Evolutionary conservation across 805 yeast species (phyloP).

Genomic region (Lipomyces sp.): DNA sequence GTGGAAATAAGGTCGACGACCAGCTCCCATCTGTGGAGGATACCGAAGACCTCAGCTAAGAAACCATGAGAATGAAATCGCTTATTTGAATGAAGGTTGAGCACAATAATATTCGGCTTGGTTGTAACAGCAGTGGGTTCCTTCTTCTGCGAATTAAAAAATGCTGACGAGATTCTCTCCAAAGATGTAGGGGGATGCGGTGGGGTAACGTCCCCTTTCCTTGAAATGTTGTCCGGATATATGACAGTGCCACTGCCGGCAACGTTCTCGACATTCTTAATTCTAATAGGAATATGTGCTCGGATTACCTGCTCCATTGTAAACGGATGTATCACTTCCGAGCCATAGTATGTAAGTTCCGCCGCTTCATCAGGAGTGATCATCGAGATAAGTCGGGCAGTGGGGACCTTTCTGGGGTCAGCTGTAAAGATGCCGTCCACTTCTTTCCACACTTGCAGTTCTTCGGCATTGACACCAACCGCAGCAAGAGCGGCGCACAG

Average conservation of each 20-base stretch:
- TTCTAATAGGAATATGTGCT: constrained; percentile 94
- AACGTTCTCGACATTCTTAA: constrained; percentile 94
- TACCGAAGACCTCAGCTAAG: constrained; percentile 85
- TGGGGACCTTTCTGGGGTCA: constrained; percentile 93
- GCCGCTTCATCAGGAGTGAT: constrained; percentile 99
- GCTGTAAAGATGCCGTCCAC: constrained; percentile 99
- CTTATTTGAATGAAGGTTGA: constrained; percentile 92
- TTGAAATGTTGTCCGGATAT: constrained; percentile 86
- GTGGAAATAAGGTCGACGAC: constrained; percentile 97
- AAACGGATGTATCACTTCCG: constrained; percentile 97
- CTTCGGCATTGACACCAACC: constrained; percentile 89
- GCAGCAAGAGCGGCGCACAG: constrained; percentile 96
- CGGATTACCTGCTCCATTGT: constrained; percentile 98
- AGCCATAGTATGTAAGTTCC: constrained; percentile 95
- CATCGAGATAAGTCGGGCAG: constrained; percentile 79
- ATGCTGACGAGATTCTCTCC: constrained; percentile 52
- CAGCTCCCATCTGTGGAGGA: constrained; percentile 77
- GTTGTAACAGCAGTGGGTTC: constrained; percentile 94
- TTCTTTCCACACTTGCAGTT: constrained; percentile 97
- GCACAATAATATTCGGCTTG: constrained; percentile 86
- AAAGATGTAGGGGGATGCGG: constrained; percentile 91
- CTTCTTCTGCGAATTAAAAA: constrained; percentile 46
- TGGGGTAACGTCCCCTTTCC: constrained; percentile 87
- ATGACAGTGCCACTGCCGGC: constrained; percentile 91
- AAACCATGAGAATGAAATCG: constrained; percentile 93